phyloP scores from a whole-genome alignment of 306 rosid genomes.

The barrel medic (Medicago truncatula) region DNA sequence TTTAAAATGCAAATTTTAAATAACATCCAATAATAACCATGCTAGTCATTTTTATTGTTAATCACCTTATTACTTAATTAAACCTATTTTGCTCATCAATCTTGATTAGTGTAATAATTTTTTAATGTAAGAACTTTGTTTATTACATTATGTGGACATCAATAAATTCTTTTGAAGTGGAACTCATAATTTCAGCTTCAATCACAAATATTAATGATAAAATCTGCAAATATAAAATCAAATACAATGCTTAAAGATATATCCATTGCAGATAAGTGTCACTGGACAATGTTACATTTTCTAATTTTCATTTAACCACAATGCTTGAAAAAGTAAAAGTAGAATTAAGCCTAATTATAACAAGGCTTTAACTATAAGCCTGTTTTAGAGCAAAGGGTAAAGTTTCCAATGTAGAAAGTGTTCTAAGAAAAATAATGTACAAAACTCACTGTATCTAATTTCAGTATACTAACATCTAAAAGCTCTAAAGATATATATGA shows the following conservation, averaged over 20 bases:
- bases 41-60: no score
- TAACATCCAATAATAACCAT: no score
- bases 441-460: conserved; percentile 30
- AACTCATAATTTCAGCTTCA: neutral
- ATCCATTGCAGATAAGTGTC: neutral
- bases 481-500: neutral
- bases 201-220: neutral
- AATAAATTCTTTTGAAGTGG: neutral
- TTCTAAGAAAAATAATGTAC: conserved; percentile 31
- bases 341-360: neutral
- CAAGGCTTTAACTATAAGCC: neutral
- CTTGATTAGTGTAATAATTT: no score
- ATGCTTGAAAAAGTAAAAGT: neutral
- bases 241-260: neutral
- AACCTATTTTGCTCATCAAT: no score
- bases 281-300: neutral
- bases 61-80: no score
- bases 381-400: conserved; percentile 4
- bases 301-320: neutral
- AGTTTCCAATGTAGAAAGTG: neutral
- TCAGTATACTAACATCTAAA: conserved; percentile 15
- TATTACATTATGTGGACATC: neutral
- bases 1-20: no score
- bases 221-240: neutral
- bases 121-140: neutral